Evolutionary conservation across 2,329 filamentous ascomycete species (phyloP), one percentile per base, ranked within the genome.

Genomic region (Domatiomyces catenatus): DNA sequence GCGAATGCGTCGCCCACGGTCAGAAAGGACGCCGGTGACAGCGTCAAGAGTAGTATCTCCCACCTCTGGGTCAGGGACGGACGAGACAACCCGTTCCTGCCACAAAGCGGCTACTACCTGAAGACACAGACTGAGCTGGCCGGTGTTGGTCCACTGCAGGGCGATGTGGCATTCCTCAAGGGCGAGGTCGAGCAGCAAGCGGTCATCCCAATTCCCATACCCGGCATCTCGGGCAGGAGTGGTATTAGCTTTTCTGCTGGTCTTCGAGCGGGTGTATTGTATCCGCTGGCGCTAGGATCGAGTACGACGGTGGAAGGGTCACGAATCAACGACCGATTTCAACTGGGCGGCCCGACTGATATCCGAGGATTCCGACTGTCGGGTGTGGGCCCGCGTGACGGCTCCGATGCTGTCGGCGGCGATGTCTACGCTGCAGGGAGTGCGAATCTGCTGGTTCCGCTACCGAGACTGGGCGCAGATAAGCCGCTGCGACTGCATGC

Each of bases 101-200:
- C 92, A 0, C 83, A 83, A 52, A 75, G 75, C 51, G 92, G 92
- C 26, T 92, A 90, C 65, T 77, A 93, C 58, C 61, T 90, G 24
- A 88, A 87, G 64, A 80, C 84, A 0, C 72, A 80, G 20, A 78
- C 84, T 24, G 90, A 96, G 63, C 66, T 96, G n/a, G 90, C 92
- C 2, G 90, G 92, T 8, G 80, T 84, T 66, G 88, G 90, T 0
- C 81, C 84, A 0, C 71, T 98, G 17, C 79, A 78, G 55, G 92
- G 92, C 42, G 92, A 96, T 60, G 88, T 94, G 1, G 82, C 84
- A n/a, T 96, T 95, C 66, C 86, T 80, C 66, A 98, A 94, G 69
- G 80, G 81, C n/a, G 89, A 96, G 65, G 61, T 90, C 15, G 90
- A 96, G 66, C 73, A 86, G 1, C 81, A 86, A 54, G 79, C 79